phyloP scores from a whole-genome alignment of 148 eudicot genomes.

The Rheum nobile region DNA sequence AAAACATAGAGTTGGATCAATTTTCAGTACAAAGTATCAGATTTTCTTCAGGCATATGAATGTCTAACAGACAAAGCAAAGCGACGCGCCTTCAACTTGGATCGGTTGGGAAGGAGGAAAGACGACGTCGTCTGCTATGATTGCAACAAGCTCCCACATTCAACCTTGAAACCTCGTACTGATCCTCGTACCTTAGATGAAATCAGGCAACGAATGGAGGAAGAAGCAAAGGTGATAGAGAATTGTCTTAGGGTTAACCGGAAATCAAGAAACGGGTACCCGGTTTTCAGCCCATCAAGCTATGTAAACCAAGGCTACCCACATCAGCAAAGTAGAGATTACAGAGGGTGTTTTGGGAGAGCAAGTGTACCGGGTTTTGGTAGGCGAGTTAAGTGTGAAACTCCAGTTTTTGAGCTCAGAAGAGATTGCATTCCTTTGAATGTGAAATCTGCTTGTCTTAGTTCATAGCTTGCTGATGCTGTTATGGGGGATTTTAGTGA shows the following conservation, averaged over 20 bases:
- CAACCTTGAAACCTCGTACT: not conserved
- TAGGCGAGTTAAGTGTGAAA: constrained; percentile 22
- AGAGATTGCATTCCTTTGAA: constrained; percentile 16
- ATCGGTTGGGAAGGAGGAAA: constrained; percentile 29
- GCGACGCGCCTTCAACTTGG: constrained; percentile 46
- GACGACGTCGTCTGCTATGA: not conserved
- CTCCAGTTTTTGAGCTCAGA: constrained; percentile 32
- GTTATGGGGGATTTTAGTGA: not conserved
- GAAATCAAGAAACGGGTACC: constrained; percentile 19
- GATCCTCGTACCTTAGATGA: constrained; percentile 11
- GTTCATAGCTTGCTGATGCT: constrained; percentile 6
- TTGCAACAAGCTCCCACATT: constrained; percentile 1
- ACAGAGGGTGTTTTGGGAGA: constrained; percentile 12
- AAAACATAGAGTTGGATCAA: not conserved
- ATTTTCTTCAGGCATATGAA: constrained; percentile 47
- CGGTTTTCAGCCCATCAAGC: constrained; percentile 21
- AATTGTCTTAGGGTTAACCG: constrained; percentile 40
- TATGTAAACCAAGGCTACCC: constrained; percentile 44
- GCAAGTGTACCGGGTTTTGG: constrained; percentile 10
- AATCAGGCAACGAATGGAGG: constrained; percentile 28
- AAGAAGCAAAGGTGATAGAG: constrained; percentile 49
- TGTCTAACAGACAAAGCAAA: constrained; percentile 43
- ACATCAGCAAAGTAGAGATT: constrained; percentile 25
- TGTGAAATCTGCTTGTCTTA: constrained; percentile 17
- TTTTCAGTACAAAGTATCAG: not conserved